phyloP scores from a whole-genome alignment of 331 rosid species.

The Malus hybrid region DNA sequence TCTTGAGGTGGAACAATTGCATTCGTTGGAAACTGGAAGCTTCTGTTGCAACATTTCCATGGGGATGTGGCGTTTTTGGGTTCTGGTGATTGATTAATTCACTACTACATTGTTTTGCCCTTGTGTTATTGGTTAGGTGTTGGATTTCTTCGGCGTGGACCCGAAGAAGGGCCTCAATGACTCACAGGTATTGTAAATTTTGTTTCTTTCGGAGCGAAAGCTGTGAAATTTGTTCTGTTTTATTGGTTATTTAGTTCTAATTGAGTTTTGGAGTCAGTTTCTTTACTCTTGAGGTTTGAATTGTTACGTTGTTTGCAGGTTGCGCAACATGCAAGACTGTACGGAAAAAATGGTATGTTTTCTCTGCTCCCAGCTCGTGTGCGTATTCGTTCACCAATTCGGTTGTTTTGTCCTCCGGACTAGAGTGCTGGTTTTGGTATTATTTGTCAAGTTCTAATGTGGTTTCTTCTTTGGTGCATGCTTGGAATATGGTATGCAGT shows the following conservation, averaged over 20 bases:
- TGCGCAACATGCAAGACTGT: constrained; percentile 54
- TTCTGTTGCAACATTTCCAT: background rate
- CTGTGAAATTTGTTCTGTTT: background rate
- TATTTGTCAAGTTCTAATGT: constrained; percentile 4
- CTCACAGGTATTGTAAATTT: constrained; percentile 42
- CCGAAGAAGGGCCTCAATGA: constrained; percentile 64
- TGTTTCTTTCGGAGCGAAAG: background rate
- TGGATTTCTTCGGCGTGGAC: constrained; percentile 82
- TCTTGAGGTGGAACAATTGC: background rate
- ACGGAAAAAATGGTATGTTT: constrained; percentile 73
- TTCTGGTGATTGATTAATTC: background rate
- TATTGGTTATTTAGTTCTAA: background rate
- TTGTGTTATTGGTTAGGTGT: constrained; percentile 36
- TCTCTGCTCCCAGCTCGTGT: background rate
- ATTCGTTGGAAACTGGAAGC: background rate
- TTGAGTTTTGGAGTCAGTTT: background rate
- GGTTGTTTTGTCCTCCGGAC: background rate
- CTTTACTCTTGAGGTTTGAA: background rate
- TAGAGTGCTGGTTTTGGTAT: constrained; percentile 2
- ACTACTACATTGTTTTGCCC: background rate
- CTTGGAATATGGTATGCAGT: constrained; percentile 37
- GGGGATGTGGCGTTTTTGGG: background rate
- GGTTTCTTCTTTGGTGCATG: constrained; percentile 34
- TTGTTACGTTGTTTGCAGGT: constrained; percentile 36
- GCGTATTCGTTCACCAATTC: background rate